A percentile compares a stretch with the other conserved stretches of the same genome.
phyloP scores from a whole-genome alignment of 495 filamentous ascomycete genomes.

The Chaetomium fimeti region DNA sequence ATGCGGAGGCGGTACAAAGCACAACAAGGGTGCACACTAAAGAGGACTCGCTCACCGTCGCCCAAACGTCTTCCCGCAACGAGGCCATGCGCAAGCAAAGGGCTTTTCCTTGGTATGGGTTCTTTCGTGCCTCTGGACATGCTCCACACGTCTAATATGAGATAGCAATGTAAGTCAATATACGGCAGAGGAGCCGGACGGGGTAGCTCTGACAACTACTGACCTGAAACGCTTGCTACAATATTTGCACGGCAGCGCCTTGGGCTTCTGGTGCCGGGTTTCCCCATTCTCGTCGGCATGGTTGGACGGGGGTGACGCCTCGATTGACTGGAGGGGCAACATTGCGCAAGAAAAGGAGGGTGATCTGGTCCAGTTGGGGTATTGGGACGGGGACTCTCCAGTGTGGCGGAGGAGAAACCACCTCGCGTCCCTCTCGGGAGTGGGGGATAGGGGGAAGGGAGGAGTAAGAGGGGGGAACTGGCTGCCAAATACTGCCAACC shows the following conservation, averaged over 20 bases:
- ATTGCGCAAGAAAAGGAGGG: slow-evolving; percentile 38
- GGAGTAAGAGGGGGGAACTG: slow-evolving; percentile 7
- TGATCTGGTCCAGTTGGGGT: slow-evolving; percentile 41
- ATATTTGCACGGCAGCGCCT: slow-evolving; percentile 55
- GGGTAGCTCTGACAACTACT: slow-evolving; percentile 26
- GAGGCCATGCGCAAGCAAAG: slow-evolving; percentile 52
- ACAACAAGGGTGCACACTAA: background rate
- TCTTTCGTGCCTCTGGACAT: slow-evolving; percentile 60
- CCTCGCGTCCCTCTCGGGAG: slow-evolving; percentile 17
- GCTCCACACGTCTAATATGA: slow-evolving; percentile 57
- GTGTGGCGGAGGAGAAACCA: slow-evolving; percentile 27
- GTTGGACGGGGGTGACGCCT: slow-evolving; percentile 42
- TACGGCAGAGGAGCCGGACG: slow-evolving; percentile 32
- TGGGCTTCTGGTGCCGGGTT: slow-evolving; percentile 52
- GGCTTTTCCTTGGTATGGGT: slow-evolving; percentile 63
- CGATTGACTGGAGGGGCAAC: slow-evolving; percentile 51
- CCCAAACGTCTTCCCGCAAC: slow-evolving; percentile 58
- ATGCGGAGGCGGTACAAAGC: slow-evolving; percentile 16
- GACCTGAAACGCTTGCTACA: slow-evolving; percentile 57
- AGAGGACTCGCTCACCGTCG: slow-evolving; percentile 46
- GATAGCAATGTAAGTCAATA: slow-evolving; percentile 45
- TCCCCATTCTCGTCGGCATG: slow-evolving; percentile 49
- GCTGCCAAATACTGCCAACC: slow-evolving; percentile 24
- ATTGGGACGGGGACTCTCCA: slow-evolving; percentile 36
- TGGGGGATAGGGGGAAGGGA: slow-evolving; percentile 29